Base-by-base conservation (phyloP, 1,284 basidiomycete genomes). In the Ganoderma boninense region DNA sequence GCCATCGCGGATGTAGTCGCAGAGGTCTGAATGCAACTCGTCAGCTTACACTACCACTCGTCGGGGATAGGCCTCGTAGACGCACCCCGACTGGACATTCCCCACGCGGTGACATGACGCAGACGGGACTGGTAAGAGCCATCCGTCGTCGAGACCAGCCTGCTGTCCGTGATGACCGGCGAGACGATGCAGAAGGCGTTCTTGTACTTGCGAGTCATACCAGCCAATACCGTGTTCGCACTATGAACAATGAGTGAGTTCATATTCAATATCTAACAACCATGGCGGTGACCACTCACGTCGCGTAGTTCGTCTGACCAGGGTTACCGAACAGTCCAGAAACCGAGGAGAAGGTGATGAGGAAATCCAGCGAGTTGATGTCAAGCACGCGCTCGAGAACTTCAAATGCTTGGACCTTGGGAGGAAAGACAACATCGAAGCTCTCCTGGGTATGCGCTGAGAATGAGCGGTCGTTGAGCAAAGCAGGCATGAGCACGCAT, bases 231-330 rank as follows among this genome's bases (percentile, higher is more conserved):
- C 7, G 81, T 79, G 67, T 84, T 83, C 10, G 83, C 83, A 46
- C 84, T 85, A 64, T 18, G 11, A 69, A 54, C 11, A 66, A 62
- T 23, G 20, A 46, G 40, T 42, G 20, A 64, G 59, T 29, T 35
- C 26, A 29, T 29, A 42, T 8, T 59, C 43, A 67, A 14, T 18
- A 49, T 32, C 60, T 23, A 23, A 14, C 57, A 18, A 16, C 26
- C 52, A 14, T 29, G 26, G 26, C 26, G 26, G 26, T 3, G 65
- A 77, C 23, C 68, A 71, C 74, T 62, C 54, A 84, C 82, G 77
- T 76, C 8, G 79, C 77, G 74, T 85, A 85, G 65, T 83, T 84
- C 0, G 83, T 80, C 72, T 85, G 84, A 0, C 84, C 84, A 23
- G 77, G 74, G 70, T 77, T 82, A 6, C 84, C 84, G 62, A 84